phyloP scores from a whole-genome alignment of 176 grass and related monocot genomes.

The Phyllostachys edulis region DNA sequence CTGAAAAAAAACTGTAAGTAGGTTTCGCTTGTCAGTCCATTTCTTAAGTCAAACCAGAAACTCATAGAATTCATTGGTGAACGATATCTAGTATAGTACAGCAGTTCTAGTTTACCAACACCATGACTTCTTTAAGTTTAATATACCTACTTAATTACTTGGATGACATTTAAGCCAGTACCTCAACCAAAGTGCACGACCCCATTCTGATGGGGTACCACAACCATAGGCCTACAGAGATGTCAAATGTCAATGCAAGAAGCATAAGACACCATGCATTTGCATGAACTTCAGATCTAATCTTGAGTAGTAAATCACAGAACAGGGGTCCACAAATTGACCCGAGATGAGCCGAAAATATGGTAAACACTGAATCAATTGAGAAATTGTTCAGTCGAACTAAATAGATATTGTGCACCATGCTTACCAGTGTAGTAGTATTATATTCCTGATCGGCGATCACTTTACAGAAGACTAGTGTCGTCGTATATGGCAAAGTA shows the following conservation, averaged over 20 bases:
- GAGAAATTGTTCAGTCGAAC: not conserved
- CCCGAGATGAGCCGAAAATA: not conserved
- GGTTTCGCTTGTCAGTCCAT: too few relatives aligned
- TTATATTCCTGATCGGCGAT: not conserved
- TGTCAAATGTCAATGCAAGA: not conserved
- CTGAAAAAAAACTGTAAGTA: too few relatives aligned
- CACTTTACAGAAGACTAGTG: constrained; percentile 1
- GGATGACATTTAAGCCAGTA: not conserved
- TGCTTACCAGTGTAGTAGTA: not conserved
- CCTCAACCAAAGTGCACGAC: not conserved
- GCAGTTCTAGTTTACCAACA: not conserved
- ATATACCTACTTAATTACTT: not conserved
- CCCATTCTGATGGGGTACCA: not conserved
- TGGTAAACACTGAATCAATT: not conserved
- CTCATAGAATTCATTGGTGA: not conserved
- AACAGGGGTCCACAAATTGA: not conserved
- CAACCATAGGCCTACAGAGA: not conserved
- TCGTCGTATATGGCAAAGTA: not conserved
- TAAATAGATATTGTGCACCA: not conserved
- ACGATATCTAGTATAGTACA: not conserved
- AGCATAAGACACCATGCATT: not conserved
- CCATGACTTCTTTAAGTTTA: not conserved
- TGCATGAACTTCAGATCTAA: not conserved
- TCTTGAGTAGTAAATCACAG: not conserved
- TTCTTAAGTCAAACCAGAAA: too few relatives aligned